Evolutionary conservation across 176 grass and related monocot genomes (phyloP), one percentile per base, ranked within the genome.

Genomic region (Stipa capillata): DNA sequence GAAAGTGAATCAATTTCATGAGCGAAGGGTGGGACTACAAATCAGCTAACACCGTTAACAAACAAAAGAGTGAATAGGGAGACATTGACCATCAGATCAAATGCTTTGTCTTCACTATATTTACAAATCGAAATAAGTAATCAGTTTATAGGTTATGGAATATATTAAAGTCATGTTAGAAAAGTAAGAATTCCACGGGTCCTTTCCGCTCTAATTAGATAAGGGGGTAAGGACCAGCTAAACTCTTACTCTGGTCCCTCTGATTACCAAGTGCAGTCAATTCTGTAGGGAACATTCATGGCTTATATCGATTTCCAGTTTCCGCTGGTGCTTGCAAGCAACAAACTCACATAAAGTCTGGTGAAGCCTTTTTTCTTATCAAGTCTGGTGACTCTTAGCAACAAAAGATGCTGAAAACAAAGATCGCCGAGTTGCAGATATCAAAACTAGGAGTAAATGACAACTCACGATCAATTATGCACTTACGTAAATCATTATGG

Each of bases 381-480:
- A 67, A 71, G 39, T 83, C 54, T 6, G 6, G n/a, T 44, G 24
- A 65, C 75, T 44, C 51, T 35, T 68, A 23, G 0, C 18, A 43
- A 27, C 36, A 52, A 21, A 82, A 58, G 12, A 39, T 57, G 7
- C 17, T 66, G 21, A 39, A 8, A 73, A 61, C 69, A 73, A 48
- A 74, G 11, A 7, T 5, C 9, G 37, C 29, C 3, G 2, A 58
- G 2, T 60, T 32, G 10, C 16, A 59, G 4, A 61, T 41, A 36
- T 10, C 32, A 2, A 49, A 77, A 78, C 70, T 58, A 65, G 47
- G 24, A 53, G 43, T 2, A 20, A 61, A 61, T 35, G 16, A 31
- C 42, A 27, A 69, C n/a, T 78, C 39, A 33, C 27, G 28, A 65
- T 47, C 72, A 78, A 73, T 69, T 48, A 57, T 63, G 67, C 59